A percentile compares a stretch with the other conserved stretches of the same genome.
Evolutionary conservation across 441 rosid genomes (phyloP).

Genomic region (Hura crepitans): DNA sequence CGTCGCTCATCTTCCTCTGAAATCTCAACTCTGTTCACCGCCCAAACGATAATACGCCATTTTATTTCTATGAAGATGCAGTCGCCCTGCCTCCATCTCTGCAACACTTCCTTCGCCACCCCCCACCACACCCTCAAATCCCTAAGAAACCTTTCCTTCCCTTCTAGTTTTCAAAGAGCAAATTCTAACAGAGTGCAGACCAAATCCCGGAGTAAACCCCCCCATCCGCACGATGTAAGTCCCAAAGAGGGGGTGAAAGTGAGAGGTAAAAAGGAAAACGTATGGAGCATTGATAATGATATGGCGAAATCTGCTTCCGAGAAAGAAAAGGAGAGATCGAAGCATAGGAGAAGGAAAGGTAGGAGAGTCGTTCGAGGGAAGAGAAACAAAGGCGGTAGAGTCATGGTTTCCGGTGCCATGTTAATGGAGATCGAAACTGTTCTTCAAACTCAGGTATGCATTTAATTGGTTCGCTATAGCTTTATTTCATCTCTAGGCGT

Average conservation of each 20-base stretch:
- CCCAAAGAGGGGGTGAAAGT: conserved; percentile 28
- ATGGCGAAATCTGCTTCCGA: conserved; percentile 30
- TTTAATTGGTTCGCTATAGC: background rate
- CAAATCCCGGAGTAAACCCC: conserved; percentile 29
- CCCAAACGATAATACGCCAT: background rate
- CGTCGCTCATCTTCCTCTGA: background rate
- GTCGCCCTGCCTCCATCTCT: conserved; percentile 36
- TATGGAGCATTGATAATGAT: conserved; percentile 79
- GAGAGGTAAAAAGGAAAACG: conserved; percentile 61
- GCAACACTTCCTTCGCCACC: conserved; percentile 27
- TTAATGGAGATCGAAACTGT: conserved; percentile 67
- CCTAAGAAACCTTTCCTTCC: conserved; percentile 3
- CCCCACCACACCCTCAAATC: conserved; percentile 16
- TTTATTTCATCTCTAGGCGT: background rate
- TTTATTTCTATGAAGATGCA: conserved; percentile 30
- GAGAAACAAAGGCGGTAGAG: conserved; percentile 31
- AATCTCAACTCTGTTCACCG: background rate
- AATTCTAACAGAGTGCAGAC: conserved; percentile 9
- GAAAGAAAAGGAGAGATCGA: conserved; percentile 32
- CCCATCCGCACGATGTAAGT: conserved; percentile 15
- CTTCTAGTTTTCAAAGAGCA: conserved; percentile 14
- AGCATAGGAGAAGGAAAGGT: conserved; percentile 42
- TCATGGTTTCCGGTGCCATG: conserved; percentile 65
- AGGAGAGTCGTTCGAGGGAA: conserved; percentile 40
- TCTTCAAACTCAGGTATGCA: conserved; percentile 75